Evolutionary conservation across 2,329 filamentous ascomycete species (phyloP), one percentile per base, ranked within the genome.

Genomic region (Pseudogymnoascus sp.): DNA sequence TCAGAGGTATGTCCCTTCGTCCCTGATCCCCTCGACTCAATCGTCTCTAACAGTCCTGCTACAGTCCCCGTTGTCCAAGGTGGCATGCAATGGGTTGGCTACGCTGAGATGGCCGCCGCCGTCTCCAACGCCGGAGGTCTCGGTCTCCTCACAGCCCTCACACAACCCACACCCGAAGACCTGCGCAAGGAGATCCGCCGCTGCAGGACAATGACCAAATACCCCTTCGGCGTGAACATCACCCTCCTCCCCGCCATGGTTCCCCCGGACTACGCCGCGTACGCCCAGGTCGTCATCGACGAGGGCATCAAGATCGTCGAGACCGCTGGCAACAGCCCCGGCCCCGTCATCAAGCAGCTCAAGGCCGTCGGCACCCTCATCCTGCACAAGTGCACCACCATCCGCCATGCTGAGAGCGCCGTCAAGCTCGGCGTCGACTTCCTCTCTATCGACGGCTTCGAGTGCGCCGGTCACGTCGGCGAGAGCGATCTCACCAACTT

Each of bases 381-480:
- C 70, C 80, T 99, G 64, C 95, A 99, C 84, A 99, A 99, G 80
- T 97, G 95, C 81, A 99, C 95, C 8, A 96, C 91, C 4, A 96
- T 99, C 78, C 82, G 92, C 63, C 95, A 99, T 75, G 95, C 95
- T 19, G 85, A 91, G 76, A 92, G 89, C 68, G 95, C 95, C 60
- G 83, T 96, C 65, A 96, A 96, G 78, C 86, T 97, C 40, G 95
- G 95, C 67, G 95, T 97, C 4, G 95, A 99, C 77, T 97, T 99
- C 78, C 79, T 99, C 64, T 93, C 88, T 69, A 97, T 99, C 70
- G 95, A 99, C 74, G 95, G 95, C 47, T 97, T 99, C 74, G 95
- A 99, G 77, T 99, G 95, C 78, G 95, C 92, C 47, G 95, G 79
- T 68, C 90, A 95, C 79, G 90, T 95, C 63, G 90, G 90, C 74